These are phyloP conservation scores for Amniculicola lignicola DNA, from an alignment of 495 filamentous ascomycete genomes.

Conservation along the genomic window DNA sequence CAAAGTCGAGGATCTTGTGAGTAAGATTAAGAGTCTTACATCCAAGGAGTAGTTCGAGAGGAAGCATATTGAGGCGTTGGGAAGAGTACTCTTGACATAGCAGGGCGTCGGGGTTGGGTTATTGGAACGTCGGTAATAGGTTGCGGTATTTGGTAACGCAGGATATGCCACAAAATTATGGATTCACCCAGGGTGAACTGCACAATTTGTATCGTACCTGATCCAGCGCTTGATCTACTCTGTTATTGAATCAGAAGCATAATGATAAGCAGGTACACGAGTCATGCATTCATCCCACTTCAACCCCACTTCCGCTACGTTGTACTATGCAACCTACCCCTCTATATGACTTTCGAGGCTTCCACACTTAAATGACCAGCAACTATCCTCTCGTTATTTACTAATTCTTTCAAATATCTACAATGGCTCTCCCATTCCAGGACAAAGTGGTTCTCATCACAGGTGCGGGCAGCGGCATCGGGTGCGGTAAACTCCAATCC, in stretches of 20 bases:
- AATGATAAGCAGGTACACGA: conserved; percentile 7
- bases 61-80: too few species aligned
- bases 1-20: conserved; percentile 34
- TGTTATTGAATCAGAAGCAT: not conserved
- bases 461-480: conserved; percentile 55
- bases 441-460: conserved; percentile 50
- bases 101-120: too few species aligned
- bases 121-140: too few species aligned
- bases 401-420: too few species aligned
- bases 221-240: too few species aligned
- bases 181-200: too few species aligned
- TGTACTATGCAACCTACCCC: conserved; percentile 3
- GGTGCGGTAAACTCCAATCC: conserved; percentile 30
- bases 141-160: too few species aligned
- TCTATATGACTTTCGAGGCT: not conserved
- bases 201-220: too few species aligned
- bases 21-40: conserved; percentile 14
- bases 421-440: conserved; percentile 40
- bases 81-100: too few species aligned
- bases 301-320: conserved; percentile 24
- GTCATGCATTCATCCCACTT: conserved; percentile 30
- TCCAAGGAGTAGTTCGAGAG: not conserved
- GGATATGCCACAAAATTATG: too few species aligned
- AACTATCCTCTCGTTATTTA: too few species aligned
- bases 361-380: too few species aligned